Percentiles rank a stretch among this genome's conserved stretches.
Evolutionary conservation across 2,329 filamentous ascomycete species (phyloP).

Genomic region (Zelopaecilomyces penicillatus): DNA sequence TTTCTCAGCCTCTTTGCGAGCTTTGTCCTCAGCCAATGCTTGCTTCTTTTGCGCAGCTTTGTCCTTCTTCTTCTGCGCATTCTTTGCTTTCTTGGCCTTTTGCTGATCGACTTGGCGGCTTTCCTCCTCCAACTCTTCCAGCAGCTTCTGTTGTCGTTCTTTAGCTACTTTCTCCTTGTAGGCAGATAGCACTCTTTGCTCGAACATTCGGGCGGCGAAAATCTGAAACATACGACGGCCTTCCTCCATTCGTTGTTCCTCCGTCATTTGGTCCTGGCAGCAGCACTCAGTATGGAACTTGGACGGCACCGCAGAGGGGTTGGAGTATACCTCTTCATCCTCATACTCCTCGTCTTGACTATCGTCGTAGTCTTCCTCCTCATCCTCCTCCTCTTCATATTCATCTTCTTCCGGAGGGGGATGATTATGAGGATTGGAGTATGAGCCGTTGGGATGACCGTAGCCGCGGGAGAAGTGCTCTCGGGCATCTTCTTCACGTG

Average conservation of each 20-base stretch:
- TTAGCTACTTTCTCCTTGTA: constrained; percentile 95
- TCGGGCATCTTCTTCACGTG: constrained; percentile 79
- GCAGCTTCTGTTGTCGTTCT: constrained; percentile 81
- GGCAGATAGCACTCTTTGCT: constrained; percentile 91
- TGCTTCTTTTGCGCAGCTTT: constrained; percentile 86
- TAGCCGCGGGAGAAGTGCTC: constrained; percentile 54
- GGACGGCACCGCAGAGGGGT: constrained; percentile 30
- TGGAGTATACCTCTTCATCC: constrained; percentile 66
- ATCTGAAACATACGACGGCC: constrained; percentile 98
- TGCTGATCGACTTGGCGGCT: constrained; percentile 65
- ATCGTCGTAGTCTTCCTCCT: constrained; percentile 51
- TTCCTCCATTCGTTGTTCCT: constrained; percentile 98
- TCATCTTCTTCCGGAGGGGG: constrained; percentile 71
- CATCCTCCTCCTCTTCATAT: constrained; percentile 59
- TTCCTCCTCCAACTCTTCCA: constrained; percentile 88
- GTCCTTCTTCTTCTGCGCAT: constrained; percentile 91
- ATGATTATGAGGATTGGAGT: constrained; percentile 57
- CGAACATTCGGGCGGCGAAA: constrained; percentile 98
- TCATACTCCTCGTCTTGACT: constrained; percentile 63
- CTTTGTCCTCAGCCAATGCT: constrained; percentile 82
- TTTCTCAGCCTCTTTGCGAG: constrained; percentile 78
- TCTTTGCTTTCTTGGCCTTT: constrained; percentile 87
- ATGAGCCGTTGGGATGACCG: constrained; percentile 52
- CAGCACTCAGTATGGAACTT: constrained; percentile 36
- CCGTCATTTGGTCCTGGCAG: constrained; percentile 84